phyloP scores from a whole-genome alignment of 2,329 filamentous ascomycete species.

The Trichoderma atrobrunneum region DNA sequence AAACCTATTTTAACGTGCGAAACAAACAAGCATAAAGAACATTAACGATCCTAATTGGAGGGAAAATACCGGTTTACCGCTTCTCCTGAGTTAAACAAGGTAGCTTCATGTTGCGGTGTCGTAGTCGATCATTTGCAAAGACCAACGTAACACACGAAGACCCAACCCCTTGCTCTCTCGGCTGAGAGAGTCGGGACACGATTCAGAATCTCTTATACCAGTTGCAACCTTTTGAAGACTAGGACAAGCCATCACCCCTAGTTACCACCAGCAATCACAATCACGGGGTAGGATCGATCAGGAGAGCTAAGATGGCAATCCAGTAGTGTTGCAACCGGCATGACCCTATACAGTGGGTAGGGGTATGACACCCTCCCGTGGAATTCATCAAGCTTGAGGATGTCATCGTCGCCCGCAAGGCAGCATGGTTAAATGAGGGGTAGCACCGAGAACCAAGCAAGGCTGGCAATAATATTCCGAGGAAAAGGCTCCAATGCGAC shows the following conservation, averaged over 20 bases:
- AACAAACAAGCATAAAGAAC: neutral
- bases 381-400: neutral
- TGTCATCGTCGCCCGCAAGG: neutral
- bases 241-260: neutral
- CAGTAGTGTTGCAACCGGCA: neutral
- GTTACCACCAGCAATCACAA: neutral
- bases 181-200: neutral
- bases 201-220: neutral
- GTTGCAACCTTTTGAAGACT: neutral
- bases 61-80: neutral
- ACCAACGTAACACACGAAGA: neutral
- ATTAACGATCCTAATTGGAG: neutral
- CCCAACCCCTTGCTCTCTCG: neutral
- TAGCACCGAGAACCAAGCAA: neutral
- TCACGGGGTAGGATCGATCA: neutral
- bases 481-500: neutral
- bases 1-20: neutral
- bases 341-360: neutral
- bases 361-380: neutral
- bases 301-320: neutral
- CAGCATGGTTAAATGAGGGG: neutral
- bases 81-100: neutral
- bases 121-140: neutral
- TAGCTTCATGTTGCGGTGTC: neutral
- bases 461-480: neutral